Evolutionary conservation across 78 protist species (phyloP), one percentile per base, ranked within the genome.

Genomic region (Dictyostelium citrinum): DNA sequence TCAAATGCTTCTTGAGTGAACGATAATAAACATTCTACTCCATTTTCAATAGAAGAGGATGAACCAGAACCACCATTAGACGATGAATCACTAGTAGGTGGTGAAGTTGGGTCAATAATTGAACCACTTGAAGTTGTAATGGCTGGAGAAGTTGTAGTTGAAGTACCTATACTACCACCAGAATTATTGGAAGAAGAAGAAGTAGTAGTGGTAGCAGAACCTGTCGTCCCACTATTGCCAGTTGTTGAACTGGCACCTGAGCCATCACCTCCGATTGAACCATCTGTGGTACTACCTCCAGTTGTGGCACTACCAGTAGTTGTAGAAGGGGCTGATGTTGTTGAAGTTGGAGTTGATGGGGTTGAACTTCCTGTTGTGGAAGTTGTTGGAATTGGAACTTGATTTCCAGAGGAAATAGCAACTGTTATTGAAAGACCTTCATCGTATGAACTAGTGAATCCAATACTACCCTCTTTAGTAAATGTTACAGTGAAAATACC

Each of bases 101-200:
- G 10, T 35, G 49, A 4, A 16, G 79, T 33, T 72, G 79, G 79
- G 20, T 10, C 27, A 6, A 55, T 55, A 5, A 55, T 55, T 20
- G 64, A 55, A 1, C 64, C 64, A 55, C 64, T 55, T 61, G 55
- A 4, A 81, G 79, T 37, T 37, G 78, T 12, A 12, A 33, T 6
- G n/a, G 37, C 60, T 3, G 81, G 24, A 41, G 81, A 39, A 22
- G 81, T 33, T 22, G 51, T n/a, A 17, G 29, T 20, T 45, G 81
- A 68, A 7, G 74, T 16, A 81, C 74, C 45, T 24, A 22, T 14
- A 68, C 55, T 24, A 3, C 67, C 60, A 82, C n/a, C 60, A 5
- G 81, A 74, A 37, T 20, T 27, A 74, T 55, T 22, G 67, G 82
- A 29, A 22, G 84, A 81, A 81, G 88, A 46, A 41, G 75, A 22